Conservation (phyloP, 371 early-diverging fungal genomes). For the Saksenaea oblongispora region DNA sequence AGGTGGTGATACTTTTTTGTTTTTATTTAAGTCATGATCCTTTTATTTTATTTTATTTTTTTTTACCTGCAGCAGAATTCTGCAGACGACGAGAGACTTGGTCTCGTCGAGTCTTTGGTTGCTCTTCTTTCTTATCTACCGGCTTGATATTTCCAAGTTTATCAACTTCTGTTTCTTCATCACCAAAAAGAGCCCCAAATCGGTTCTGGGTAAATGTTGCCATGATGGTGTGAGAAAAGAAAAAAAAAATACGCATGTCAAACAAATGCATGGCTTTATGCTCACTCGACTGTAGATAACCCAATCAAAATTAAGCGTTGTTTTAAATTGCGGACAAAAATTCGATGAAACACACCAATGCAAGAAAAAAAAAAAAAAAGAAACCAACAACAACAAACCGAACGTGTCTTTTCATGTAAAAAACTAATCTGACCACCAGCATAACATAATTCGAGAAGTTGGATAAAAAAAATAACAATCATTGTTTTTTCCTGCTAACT, state of each 20-base stretch:
- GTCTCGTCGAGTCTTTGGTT: conserved; percentile 24
- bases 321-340: background rate
- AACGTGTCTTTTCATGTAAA: no score
- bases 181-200: conserved; percentile 36
- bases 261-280: conserved; percentile 6
- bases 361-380: no score
- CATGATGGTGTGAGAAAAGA: conserved; percentile 21
- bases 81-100: background rate
- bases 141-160: conserved; percentile 45
- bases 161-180: conserved; percentile 41
- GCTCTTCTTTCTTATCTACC: conserved; percentile 25
- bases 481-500: no score
- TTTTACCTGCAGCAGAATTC: conserved; percentile 26
- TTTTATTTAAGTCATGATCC: background rate
- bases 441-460: no score
- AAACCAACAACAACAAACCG: no score
- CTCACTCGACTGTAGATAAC: background rate
- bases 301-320: background rate
- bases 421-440: no score
- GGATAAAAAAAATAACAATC: no score
- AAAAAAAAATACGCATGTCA: conserved; percentile 1
- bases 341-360: background rate
- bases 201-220: conserved; percentile 31
- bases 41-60: background rate
- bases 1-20: conserved; percentile 40